Conservation (phyloP, 495 filamentous ascomycete genomes). For the Halenospora varia region DNA sequence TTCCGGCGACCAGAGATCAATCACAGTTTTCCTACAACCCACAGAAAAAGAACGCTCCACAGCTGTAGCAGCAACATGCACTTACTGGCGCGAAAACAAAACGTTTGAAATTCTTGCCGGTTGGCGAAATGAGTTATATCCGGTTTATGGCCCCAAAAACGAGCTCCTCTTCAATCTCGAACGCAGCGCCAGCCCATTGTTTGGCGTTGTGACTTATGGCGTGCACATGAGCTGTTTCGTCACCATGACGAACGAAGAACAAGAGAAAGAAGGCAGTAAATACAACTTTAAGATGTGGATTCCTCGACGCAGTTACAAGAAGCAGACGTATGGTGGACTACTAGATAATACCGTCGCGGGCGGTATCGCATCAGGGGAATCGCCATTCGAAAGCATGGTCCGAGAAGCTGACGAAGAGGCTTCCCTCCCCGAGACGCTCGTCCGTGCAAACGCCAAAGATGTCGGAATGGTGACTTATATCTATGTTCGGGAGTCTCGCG, state of each 20-base stretch:
- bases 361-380: conserved; percentile 76
- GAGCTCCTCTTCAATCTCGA: conserved; percentile 75
- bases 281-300: conserved; percentile 78
- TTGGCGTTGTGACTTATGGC: conserved; percentile 84
- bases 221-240: conserved; percentile 84
- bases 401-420: conserved; percentile 90
- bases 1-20: conserved; percentile 41
- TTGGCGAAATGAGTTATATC: conserved; percentile 88
- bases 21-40: conserved; percentile 44
- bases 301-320: conserved; percentile 66
- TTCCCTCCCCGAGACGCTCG: conserved; percentile 66
- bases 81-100: conserved; percentile 56
- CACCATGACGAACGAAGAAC: conserved; percentile 35
- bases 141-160: conserved; percentile 61
- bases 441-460: conserved; percentile 52
- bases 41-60: conserved; percentile 55
- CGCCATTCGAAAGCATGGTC: conserved; percentile 71
- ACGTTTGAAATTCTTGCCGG: conserved; percentile 71
- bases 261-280: conserved; percentile 9
- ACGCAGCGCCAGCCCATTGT: conserved; percentile 70
- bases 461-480: conserved; percentile 80
- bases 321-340: conserved; percentile 69
- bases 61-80: conserved; percentile 53
- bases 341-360: conserved; percentile 94
- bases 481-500: conserved; percentile 68